Percentiles rank a stretch among this genome's conserved stretches.
Evolutionary conservation across 2,329 filamentous ascomycete species (phyloP).

Genomic region (Xylaria sp.): DNA sequence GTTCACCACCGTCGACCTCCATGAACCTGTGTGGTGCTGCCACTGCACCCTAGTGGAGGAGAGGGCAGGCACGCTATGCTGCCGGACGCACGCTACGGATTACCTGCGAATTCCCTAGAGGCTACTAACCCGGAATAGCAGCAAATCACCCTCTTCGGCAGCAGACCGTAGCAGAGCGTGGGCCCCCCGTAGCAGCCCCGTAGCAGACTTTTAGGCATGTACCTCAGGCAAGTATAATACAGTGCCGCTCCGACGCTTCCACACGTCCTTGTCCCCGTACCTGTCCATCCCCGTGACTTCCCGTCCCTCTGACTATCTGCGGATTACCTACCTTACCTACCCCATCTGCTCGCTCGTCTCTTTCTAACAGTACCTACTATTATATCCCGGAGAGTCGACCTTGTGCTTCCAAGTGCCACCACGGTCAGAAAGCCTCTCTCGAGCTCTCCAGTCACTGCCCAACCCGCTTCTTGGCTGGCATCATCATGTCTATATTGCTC

Average conservation of each 20-base stretch:
- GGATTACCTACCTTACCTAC: neutral
- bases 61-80: too few relatives aligned
- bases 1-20: too few relatives aligned
- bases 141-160: neutral
- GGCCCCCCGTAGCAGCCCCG: too few relatives aligned
- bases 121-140: neutral
- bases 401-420: conserved; percentile 10
- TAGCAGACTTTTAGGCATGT: neutral
- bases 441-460: conserved; percentile 3
- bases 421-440: conserved; percentile 4
- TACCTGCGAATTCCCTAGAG: neutral
- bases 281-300: conserved; percentile 7
- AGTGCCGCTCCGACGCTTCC: conserved; percentile 8
- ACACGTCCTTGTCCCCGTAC: conserved; percentile 10
- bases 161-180: too few relatives aligned
- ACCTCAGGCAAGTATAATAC: neutral
- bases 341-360: conserved; percentile 15
- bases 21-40: too few relatives aligned
- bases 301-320: conserved; percentile 11
- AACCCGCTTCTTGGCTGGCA: conserved; percentile 4
- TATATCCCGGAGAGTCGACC: conserved; percentile 19
- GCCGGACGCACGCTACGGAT: neutral
- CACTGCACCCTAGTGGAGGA: neutral
- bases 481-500: conserved; percentile 11
- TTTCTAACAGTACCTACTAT: conserved; percentile 1